Evolutionary conservation across 306 rosid species (phyloP).

Genomic region (Cyclanthera cordifolia): DNA sequence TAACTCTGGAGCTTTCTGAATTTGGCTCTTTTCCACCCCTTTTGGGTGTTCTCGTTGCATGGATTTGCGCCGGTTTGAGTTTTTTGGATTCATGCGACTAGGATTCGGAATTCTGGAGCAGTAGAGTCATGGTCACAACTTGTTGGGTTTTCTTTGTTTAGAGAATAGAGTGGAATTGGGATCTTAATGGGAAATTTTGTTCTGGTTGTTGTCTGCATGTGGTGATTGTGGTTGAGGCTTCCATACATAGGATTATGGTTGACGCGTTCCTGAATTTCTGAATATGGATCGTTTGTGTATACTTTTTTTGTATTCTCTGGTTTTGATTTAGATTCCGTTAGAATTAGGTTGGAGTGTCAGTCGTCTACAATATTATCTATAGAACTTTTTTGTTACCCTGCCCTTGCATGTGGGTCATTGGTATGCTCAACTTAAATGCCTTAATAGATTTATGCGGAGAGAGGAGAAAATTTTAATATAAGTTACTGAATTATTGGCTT

Average conservation of each 20-base stretch:
- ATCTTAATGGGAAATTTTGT: background rate
- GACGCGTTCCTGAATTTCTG: background rate
- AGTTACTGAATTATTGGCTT: background rate
- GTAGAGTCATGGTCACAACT: background rate
- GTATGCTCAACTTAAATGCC: background rate
- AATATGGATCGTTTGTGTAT: background rate
- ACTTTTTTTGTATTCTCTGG: background rate
- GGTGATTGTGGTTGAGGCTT: conserved; percentile 4
- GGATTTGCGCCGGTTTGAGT: background rate
- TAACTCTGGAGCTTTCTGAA: background rate
- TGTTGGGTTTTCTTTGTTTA: background rate
- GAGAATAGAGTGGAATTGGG: background rate
- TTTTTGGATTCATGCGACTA: background rate
- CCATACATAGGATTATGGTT: background rate
- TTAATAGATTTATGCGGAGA: background rate
- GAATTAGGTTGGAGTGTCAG: background rate
- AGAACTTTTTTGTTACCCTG: background rate
- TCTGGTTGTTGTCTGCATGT: background rate
- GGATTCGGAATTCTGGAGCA: background rate
- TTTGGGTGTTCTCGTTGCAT: conserved; percentile 2
- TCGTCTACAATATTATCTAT: background rate
- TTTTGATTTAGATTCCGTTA: background rate
- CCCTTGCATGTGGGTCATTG: background rate
- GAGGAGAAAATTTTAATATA: background rate
- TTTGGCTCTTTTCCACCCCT: background rate